Percentiles rank a stretch among this genome's conserved stretches.
phyloP scores from a whole-genome alignment of 2,329 filamentous ascomycete species.

The Cordyceps militaris region DNA sequence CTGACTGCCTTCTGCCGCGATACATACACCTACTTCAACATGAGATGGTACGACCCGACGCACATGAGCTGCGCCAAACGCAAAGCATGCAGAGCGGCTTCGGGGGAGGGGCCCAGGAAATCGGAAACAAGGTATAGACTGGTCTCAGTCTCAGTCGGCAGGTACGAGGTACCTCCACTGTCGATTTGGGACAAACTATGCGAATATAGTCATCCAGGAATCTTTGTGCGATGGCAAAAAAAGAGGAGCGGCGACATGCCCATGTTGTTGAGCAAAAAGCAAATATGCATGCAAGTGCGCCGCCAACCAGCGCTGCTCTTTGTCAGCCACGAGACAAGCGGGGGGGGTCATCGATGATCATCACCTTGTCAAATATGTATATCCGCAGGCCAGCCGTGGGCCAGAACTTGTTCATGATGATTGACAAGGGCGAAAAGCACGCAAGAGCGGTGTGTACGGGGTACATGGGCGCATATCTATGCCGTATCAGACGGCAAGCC shows the following conservation, averaged over 20 bases:
- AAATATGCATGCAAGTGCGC: neutral
- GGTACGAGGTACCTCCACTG: neutral
- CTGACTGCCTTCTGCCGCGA: neutral
- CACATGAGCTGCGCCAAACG: slow-evolving; percentile 4
- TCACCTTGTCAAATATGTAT: neutral
- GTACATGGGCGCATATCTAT: neutral
- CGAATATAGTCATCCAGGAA: no score
- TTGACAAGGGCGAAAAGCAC: slow-evolving; percentile 1
- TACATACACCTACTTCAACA: no score
- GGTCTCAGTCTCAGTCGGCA: neutral
- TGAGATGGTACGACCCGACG: no score
- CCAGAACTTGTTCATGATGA: no score
- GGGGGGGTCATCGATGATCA: neutral
- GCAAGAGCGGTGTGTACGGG: slow-evolving; percentile 8
- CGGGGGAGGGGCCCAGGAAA: neutral
- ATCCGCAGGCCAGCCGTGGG: no score
- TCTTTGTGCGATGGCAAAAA: no score
- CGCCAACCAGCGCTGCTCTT: neutral
- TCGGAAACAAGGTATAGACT: slow-evolving; percentile 3
- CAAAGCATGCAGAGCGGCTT: slow-evolving; percentile 4
- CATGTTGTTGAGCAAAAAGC: neutral
- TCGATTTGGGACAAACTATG: neutral
- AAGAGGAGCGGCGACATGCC: neutral
- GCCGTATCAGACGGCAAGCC: neutral
- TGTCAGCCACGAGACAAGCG: neutral